A percentile compares a stretch with the other conserved stretches of the same genome.
Conservation (phyloP, 2,329 filamentous ascomycete species). For the Colletotrichum brevisporum region DNA sequence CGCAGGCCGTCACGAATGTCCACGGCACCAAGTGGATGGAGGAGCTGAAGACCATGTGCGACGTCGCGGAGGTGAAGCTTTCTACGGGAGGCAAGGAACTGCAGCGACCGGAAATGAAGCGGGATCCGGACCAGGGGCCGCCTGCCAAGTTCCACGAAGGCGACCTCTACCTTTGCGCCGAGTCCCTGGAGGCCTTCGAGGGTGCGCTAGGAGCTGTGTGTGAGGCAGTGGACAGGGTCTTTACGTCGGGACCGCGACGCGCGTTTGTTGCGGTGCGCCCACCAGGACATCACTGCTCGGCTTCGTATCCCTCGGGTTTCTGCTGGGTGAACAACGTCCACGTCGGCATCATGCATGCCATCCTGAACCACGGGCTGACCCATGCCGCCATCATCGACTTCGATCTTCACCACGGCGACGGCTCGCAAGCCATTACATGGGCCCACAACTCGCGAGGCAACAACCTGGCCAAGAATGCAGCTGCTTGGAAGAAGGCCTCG, state of each 20-base stretch:
- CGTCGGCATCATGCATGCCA: constrained; percentile 93
- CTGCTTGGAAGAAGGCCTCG: constrained; percentile 83
- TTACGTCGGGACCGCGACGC: constrained; percentile 75
- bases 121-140: constrained; percentile 58
- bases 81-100: constrained; percentile 85
- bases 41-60: constrained; percentile 88
- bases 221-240: constrained; percentile 91
- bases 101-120: constrained; percentile 74
- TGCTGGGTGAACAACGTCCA: constrained; percentile 99
- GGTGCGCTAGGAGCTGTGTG: constrained; percentile 93
- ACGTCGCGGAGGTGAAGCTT: constrained; percentile 82
- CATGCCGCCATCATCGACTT: constrained; percentile 96
- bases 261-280: constrained; percentile 95
- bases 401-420: constrained; percentile 92
- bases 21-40: constrained; percentile 96
- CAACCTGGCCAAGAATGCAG: constrained; percentile 76
- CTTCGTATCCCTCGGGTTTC: constrained; percentile 91
- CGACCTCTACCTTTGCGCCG: constrained; percentile 90
- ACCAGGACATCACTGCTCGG: constrained; percentile 95
- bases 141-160: constrained; percentile 81
- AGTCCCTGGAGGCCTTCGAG: constrained; percentile 89
- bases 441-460: constrained; percentile 82
- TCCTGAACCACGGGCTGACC: constrained; percentile 86
- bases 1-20: constrained; percentile 87
- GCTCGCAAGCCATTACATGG: constrained; percentile 96